Conservation (phyloP, 1,284 basidiomycete genomes). For the Trametes pubescens region DNA sequence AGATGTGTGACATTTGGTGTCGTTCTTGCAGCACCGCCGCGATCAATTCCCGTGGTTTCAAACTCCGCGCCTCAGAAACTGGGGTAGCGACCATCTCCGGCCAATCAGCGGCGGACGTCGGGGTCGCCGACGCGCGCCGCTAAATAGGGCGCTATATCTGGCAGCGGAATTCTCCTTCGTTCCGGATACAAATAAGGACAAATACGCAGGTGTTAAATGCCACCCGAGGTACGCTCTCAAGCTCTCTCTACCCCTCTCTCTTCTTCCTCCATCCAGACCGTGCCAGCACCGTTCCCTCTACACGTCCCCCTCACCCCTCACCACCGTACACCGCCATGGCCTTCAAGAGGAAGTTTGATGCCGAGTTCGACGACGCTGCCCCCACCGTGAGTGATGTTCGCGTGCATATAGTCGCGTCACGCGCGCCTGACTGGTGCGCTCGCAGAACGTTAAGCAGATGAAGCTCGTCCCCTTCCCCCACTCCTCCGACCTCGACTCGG, state of each 20-base stretch:
- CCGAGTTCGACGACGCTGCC: conserved; percentile 61
- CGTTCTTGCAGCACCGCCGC: conserved; percentile 20
- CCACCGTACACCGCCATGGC: conserved; percentile 53
- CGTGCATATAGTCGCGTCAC: conserved; percentile 32
- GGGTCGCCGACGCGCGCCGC: conserved; percentile 34
- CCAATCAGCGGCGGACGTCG: conserved; percentile 30
- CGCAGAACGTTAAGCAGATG: conserved; percentile 68
- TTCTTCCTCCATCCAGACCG: conserved; percentile 20
- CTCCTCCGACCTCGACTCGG: conserved; percentile 60
- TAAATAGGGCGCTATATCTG: conserved; percentile 34
- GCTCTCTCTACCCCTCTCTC: conserved; percentile 37
- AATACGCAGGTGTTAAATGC: conserved; percentile 41
- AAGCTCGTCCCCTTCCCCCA: conserved; percentile 76
- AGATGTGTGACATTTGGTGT: conserved; percentile 23
- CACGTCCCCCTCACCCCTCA: conserved; percentile 16
- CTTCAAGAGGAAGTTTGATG: conserved; percentile 76
- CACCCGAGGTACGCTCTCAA: conserved; percentile 27
- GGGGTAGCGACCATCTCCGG: conserved; percentile 23
- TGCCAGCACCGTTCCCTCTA: conserved; percentile 14
- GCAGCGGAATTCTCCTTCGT: conserved; percentile 31
- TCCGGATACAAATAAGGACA: conserved; percentile 36
- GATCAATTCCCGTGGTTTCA: conserved; percentile 26
- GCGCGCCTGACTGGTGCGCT: conserved; percentile 29
- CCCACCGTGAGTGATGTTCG: conserved; percentile 43
- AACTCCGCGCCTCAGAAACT: conserved; percentile 32